Conservation (phyloP, 805 yeast genomes). For the Monosporozyma siamensis region DNA sequence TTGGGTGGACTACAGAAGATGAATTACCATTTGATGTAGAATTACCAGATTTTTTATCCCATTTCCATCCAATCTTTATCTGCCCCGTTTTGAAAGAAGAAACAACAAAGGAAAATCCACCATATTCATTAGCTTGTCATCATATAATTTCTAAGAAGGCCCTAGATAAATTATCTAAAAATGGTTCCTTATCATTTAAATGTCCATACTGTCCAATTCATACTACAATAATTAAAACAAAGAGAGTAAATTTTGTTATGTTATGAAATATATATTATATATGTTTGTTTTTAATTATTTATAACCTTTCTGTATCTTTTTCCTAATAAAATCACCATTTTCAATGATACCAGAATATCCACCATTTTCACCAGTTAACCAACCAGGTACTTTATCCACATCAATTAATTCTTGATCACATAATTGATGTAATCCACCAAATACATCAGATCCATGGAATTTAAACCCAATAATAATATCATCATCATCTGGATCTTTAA, state of each 20-base stretch:
- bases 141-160: slow-evolving; percentile 54
- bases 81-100: slow-evolving; percentile 67
- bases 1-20: slow-evolving; percentile 44
- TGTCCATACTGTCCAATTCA: slow-evolving; percentile 65
- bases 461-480: slow-evolving; percentile 23
- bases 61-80: slow-evolving; percentile 56
- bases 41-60: slow-evolving; percentile 41
- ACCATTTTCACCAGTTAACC: slow-evolving; percentile 75
- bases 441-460: slow-evolving; percentile 60
- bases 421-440: slow-evolving; percentile 69
- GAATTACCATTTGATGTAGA: slow-evolving; percentile 57
- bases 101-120: slow-evolving; percentile 52
- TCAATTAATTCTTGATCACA: slow-evolving; percentile 42
- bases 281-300: background rate
- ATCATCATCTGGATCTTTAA: slow-evolving; percentile 30
- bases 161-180: slow-evolving; percentile 37
- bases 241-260: slow-evolving; percentile 36
- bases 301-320: background rate
- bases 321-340: slow-evolving; percentile 30
- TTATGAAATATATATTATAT: slow-evolving; percentile 10
- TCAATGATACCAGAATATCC: slow-evolving; percentile 38
- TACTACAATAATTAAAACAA: slow-evolving; percentile 34
- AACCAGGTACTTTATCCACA: slow-evolving; percentile 53
- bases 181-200: slow-evolving; percentile 41
- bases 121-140: slow-evolving; percentile 52